Percentiles rank a stretch among this genome's conserved stretches.
phyloP scores from a whole-genome alignment of 2,329 filamentous ascomycete species.

The Graphium sp. region DNA sequence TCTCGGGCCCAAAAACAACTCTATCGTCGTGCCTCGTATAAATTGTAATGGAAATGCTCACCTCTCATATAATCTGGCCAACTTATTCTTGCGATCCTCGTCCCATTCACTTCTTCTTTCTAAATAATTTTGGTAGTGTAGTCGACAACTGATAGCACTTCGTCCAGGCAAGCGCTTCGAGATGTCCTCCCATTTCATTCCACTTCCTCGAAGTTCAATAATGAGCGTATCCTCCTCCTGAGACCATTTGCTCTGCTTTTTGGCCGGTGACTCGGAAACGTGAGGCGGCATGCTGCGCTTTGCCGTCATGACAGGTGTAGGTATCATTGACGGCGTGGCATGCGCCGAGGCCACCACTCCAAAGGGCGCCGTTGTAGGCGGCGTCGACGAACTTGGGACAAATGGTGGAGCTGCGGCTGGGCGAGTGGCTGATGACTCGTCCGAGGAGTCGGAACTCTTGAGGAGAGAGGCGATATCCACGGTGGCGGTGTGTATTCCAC shows the following conservation, averaged over 20 bases:
- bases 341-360: background rate
- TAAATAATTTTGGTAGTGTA: conserved; percentile 95
- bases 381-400: conserved; percentile 10
- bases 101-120: conserved; percentile 91
- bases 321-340: conserved; percentile 9
- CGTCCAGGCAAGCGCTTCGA: conserved; percentile 79
- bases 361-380: conserved; percentile 2
- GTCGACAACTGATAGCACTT: conserved; percentile 82
- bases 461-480: conserved; percentile 92
- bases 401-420: conserved; percentile 10
- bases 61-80: conserved; percentile 90
- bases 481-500: no score
- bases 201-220: conserved; percentile 74
- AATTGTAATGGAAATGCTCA: conserved; percentile 24
- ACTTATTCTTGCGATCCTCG: conserved; percentile 93
- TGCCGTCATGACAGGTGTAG: conserved; percentile 5
- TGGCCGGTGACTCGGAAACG: conserved; percentile 52
- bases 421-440: conserved; percentile 45
- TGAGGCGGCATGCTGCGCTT: conserved; percentile 38
- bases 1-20: no score
- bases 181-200: conserved; percentile 99
- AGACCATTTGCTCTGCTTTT: conserved; percentile 96
- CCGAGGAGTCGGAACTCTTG: conserved; percentile 57
- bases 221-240: conserved; percentile 85
- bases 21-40: no score